Evolutionary conservation across 192 early-diverging fungal genomes (phyloP).

Genomic region (Backusella sp.): DNA sequence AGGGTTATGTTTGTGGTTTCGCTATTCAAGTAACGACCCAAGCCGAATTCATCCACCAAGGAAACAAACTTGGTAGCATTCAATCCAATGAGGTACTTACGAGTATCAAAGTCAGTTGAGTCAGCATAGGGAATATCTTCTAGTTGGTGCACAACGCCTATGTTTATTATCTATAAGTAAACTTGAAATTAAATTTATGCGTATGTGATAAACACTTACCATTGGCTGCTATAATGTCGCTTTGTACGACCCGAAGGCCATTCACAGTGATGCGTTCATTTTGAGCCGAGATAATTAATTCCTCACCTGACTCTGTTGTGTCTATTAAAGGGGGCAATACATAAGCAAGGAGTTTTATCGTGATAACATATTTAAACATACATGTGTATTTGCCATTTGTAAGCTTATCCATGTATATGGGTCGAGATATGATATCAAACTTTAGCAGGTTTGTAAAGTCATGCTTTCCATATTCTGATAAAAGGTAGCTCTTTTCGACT

Average conservation of each 20-base stretch:
- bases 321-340: background rate
- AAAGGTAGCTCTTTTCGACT: conserved; percentile 31
- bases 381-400: background rate
- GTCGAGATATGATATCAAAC: conserved; percentile 38
- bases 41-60: conserved; percentile 50
- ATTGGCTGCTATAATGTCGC: conserved; percentile 31
- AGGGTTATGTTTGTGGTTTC: conserved; percentile 55
- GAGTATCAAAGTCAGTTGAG: conserved; percentile 46
- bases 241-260: conserved; percentile 3
- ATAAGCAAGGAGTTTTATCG: background rate
- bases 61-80: conserved; percentile 66
- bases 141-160: conserved; percentile 38
- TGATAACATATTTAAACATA: conserved; percentile 6
- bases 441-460: conserved; percentile 38
- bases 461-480: conserved; percentile 35
- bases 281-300: background rate
- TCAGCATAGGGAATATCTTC: conserved; percentile 43
- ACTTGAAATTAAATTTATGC: background rate
- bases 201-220: conserved; percentile 6
- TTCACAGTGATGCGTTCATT: conserved; percentile 9
- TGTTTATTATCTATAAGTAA: background rate
- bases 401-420: conserved; percentile 37
- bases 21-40: conserved; percentile 56
- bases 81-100: conserved; percentile 67
- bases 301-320: conserved; percentile 10